phyloP scores from a whole-genome alignment of 2,329 filamentous ascomycete species.

The Apiospora phragmitis region DNA sequence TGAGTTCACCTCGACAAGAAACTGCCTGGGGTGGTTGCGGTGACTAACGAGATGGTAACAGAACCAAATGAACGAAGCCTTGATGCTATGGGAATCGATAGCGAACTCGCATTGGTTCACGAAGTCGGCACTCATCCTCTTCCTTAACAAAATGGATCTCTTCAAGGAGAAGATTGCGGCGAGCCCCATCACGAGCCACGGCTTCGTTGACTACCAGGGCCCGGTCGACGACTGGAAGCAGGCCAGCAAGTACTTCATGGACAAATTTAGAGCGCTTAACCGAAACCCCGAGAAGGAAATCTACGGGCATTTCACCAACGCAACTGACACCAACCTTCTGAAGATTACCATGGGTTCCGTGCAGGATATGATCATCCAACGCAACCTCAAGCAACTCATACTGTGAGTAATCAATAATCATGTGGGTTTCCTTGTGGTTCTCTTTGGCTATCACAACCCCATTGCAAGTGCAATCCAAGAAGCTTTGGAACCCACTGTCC shows the following conservation, averaged over 20 bases:
- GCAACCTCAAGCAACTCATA: conserved; percentile 78
- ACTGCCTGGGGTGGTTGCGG: conserved; percentile 14
- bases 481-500: neutral
- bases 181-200: conserved; percentile 71
- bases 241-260: conserved; percentile 78
- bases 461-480: conserved; percentile 9
- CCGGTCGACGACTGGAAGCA: conserved; percentile 71
- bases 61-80: conserved; percentile 90
- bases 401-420: conserved; percentile 49
- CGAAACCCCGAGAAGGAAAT: conserved; percentile 65
- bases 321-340: conserved; percentile 70
- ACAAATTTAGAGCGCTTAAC: conserved; percentile 78
- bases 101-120: conserved; percentile 87
- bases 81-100: conserved; percentile 85
- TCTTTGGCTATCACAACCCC: neutral
- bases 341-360: conserved; percentile 87
- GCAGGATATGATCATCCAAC: conserved; percentile 85
- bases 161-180: conserved; percentile 75
- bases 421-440: conserved; percentile 17
- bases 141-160: conserved; percentile 85
- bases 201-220: conserved; percentile 78
- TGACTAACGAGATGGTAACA: conserved; percentile 34
- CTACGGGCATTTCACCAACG: conserved; percentile 63
- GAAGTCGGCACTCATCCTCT: conserved; percentile 78
- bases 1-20: conserved; percentile 48